Evolutionary conservation across 2,329 filamentous ascomycete species (phyloP), one percentile per base, ranked within the genome.

Genomic region (Penicillium sp.): DNA sequence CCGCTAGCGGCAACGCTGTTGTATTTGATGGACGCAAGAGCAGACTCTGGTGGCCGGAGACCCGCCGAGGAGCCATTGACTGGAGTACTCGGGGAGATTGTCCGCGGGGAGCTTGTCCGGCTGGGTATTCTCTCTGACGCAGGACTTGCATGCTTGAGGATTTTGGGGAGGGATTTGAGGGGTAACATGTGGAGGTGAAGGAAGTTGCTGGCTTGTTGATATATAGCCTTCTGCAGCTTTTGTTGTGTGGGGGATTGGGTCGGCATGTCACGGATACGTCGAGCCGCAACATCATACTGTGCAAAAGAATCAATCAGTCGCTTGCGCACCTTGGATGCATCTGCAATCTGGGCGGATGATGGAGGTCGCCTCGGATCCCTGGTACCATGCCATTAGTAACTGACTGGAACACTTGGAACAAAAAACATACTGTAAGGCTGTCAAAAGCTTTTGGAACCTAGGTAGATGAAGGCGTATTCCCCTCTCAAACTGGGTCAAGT

Each of bases 151-250:
- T 87, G 84, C 61, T 82, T 84, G 16, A 92, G 79, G 62, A 91
- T 79, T 41, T 85, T 84, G 0, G 89, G 89, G 0, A 92, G 78
- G 29, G 85, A 84, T 70, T 91, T 95, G 15, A 97, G 78, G 0
- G 92, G 91, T 9, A 97, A 82, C 90, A 97, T 95, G 68, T 97
- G 91, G 4, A 91, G 82, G 68, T 96, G 92, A 5, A 97, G 77
- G 67, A 97, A 97, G 48, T 84, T 83, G 51, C 88, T 91, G 1
- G 92, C 90, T 64, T 92, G 88, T 38, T 88, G 84, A 66, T 96
- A 92, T 13, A 97, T 87, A 3, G 90, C 87, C 68, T 87, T 89
- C 67, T 96, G 92, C 4, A 97, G 78, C 45, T 84, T 83, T 56
- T 85, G 77, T 69, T 96, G 92, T 0, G 89, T 86, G 0, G 85